phyloP scores from a whole-genome alignment of 2,329 filamentous ascomycete species.

The Xylaria polymorpha region DNA sequence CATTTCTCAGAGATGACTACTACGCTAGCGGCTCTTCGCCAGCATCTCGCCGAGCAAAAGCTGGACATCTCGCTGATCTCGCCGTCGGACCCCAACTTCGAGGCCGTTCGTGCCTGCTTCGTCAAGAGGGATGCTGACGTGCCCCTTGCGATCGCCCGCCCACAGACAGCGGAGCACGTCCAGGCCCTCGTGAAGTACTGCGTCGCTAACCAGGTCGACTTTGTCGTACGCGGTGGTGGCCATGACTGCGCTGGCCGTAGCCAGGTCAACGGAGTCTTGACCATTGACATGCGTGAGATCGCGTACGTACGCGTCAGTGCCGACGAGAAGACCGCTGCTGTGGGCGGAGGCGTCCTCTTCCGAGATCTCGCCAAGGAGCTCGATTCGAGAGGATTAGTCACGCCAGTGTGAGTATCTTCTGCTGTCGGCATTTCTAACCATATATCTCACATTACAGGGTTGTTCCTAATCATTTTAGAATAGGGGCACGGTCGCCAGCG shows the following conservation, averaged over 20 bases:
- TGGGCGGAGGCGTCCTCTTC: conserved; percentile 54
- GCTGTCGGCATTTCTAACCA: background rate
- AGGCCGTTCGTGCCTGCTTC: conserved; percentile 39
- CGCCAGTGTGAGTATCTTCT: conserved; percentile 41
- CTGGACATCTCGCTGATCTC: conserved; percentile 23
- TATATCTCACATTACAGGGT: background rate
- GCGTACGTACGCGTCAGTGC: conserved; percentile 46
- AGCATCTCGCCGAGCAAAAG: conserved; percentile 7
- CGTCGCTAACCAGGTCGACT: conserved; percentile 39
- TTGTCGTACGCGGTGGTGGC: conserved; percentile 50
- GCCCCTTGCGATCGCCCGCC: conserved; percentile 42
- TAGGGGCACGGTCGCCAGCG: conserved; percentile 43
- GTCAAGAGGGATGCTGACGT: conserved; percentile 25
- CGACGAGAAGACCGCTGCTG: conserved; percentile 46
- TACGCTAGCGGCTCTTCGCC: background rate
- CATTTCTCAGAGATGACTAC: background rate
- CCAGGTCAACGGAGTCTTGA: conserved; percentile 49
- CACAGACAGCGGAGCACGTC: conserved; percentile 39
- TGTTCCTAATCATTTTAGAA: background rate
- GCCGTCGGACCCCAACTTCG: conserved; percentile 32
- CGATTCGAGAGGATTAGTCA: conserved; percentile 47
- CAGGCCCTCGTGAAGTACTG: conserved; percentile 39
- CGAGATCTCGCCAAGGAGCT: conserved; percentile 47
- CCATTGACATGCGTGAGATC: conserved; percentile 55
- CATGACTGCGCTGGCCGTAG: conserved; percentile 52